These are phyloP conservation scores for Ganoderma multipileum DNA, from an alignment of 1,284 basidiomycete genomes.

Conservation along the genomic window DNA sequence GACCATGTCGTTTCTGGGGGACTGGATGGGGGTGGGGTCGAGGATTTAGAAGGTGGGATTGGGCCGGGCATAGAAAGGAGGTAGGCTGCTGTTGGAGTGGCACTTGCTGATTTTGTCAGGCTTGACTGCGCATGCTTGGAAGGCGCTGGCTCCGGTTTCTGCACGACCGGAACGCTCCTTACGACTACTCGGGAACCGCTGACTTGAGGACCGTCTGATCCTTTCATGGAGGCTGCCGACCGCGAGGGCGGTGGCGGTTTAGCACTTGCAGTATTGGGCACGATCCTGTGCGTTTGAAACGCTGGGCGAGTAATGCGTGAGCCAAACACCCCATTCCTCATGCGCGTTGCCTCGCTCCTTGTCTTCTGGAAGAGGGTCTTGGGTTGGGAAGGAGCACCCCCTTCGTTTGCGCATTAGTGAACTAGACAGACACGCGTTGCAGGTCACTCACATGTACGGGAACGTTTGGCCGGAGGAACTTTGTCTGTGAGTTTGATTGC, in stretches of 20 bases:
- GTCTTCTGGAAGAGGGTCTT: constrained; percentile 82
- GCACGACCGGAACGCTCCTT: constrained; percentile 36
- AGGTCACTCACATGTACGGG: constrained; percentile 52
- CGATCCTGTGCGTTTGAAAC: constrained; percentile 53
- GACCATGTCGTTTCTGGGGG: constrained; percentile 10
- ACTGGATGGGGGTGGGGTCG: constrained; percentile 11
- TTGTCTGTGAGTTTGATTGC: constrained; percentile 76
- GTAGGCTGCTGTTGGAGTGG: not conserved
- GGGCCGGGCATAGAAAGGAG: constrained; percentile 8
- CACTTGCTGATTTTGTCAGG: not conserved
- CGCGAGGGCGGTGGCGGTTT: constrained; percentile 41
- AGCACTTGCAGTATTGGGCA: constrained; percentile 45
- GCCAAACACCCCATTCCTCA: constrained; percentile 66
- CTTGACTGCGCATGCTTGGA: constrained; percentile 14
- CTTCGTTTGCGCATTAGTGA: constrained; percentile 36
- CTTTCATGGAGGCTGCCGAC: constrained; percentile 18
- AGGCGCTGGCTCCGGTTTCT: constrained; percentile 18
- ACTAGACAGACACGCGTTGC: constrained; percentile 9
- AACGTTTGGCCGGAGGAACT: constrained; percentile 66
- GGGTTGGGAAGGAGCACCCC: constrained; percentile 58
- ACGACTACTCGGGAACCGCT: constrained; percentile 40
- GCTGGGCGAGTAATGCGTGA: constrained; percentile 54
- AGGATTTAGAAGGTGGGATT: constrained; percentile 28
- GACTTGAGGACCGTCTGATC: not conserved
- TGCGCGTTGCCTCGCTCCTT: constrained; percentile 67